Evolutionary conservation across 768 basidiomycete genomes (phyloP).

Genomic region (Lentinula sp.): DNA sequence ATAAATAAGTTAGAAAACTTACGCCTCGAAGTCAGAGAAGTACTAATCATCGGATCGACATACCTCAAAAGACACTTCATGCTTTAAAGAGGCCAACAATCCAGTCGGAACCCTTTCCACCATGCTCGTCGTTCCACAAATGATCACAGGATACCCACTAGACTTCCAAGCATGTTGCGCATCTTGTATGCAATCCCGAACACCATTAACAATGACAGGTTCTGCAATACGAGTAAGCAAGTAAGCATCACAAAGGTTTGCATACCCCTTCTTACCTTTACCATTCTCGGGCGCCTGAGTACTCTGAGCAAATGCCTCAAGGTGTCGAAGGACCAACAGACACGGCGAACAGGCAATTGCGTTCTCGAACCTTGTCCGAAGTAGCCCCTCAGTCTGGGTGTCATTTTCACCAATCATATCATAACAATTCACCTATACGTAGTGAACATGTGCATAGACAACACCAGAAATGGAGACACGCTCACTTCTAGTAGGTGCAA

Average conservation of each 20-base stretch:
- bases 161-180: slow-evolving; percentile 49
- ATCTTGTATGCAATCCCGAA: slow-evolving; percentile 61
- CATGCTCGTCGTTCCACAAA: slow-evolving; percentile 70
- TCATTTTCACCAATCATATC: slow-evolving; percentile 76
- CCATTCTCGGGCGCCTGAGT: slow-evolving; percentile 58
- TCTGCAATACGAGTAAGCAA: slow-evolving; percentile 33
- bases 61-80: slow-evolving; percentile 75
- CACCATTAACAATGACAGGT: slow-evolving; percentile 43
- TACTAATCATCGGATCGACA: slow-evolving; percentile 1
- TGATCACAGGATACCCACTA: slow-evolving; percentile 65
- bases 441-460: background rate
- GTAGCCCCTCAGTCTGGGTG: slow-evolving; percentile 63
- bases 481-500: slow-evolving; percentile 74
- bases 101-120: slow-evolving; percentile 55
- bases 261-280: slow-evolving; percentile 39
- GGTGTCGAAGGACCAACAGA: slow-evolving; percentile 70
- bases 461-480: background rate
- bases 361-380: slow-evolving; percentile 71
- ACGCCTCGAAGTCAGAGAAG: too few species aligned
- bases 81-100: slow-evolving; percentile 75
- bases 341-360: slow-evolving; percentile 80
- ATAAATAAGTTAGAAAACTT: background rate
- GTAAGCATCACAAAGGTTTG: background rate
- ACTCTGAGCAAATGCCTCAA: slow-evolving; percentile 73
- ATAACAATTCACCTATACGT: slow-evolving; percentile 75